Evolutionary conservation across 164 flowering plant species (phyloP), one percentile per base, ranked within the genome.

Genomic region (Nelumbo lutea): DNA sequence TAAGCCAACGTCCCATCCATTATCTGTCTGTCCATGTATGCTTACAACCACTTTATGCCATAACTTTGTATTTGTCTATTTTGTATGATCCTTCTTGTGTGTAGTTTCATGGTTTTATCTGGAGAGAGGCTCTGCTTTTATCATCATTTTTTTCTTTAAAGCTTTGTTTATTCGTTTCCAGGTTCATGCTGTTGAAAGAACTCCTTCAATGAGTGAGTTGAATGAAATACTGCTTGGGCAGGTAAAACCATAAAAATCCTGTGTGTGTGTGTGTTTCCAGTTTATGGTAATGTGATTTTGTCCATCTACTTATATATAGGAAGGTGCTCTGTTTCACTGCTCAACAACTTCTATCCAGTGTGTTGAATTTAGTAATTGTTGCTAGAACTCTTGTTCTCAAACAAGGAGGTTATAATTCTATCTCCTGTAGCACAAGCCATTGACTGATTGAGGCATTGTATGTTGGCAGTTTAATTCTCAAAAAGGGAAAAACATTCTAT

Each of bases 171-270:
- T 3, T 79, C 9, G 64, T 44, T 11, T 76, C 60, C 87, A 96
- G 99, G 96, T 96, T 74, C 79, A 87, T 76, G 87, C 96, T 64
- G 82, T 96, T 67, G 98, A 96, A 79, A 88, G 84, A 83, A 93
- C 96, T 76, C 98, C 99, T 71, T 93, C 98, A 68, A 91, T 96
- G 98, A 96, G 99, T 77, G 98, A 91, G 77, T 78, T 96, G 77
- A 96, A 87, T 79, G 98, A 96, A 75, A 89, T 96, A 75, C 93
- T 96, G 69, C 80, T 93, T 70, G 93, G 93, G 55, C 98, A 96
- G 99, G 99, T 96, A 88, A 62, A 27, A 45, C 43, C 1, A 27
- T 27, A 27, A 27, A 27, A 27, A 0, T 27, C 27, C 0, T 27
- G 27, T 27, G 27, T 27, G 27, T 27, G 27, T 27, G 27, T 8